phyloP scores from a whole-genome alignment of 129 eudicot species.

The Mikania micrantha region DNA sequence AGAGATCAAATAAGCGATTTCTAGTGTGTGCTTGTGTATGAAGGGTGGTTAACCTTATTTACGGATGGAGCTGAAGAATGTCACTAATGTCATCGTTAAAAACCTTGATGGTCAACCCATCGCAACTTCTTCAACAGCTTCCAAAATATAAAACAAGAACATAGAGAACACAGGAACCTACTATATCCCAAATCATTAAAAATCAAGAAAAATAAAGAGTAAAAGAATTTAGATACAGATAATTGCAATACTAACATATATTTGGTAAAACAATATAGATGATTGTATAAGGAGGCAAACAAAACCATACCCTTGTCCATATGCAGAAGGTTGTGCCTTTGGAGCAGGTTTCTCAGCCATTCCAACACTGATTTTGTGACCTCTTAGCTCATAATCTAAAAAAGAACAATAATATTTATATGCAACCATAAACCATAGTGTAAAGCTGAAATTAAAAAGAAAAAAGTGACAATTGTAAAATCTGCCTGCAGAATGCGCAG shows the following conservation, averaged over 20 bases:
- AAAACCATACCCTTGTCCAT: slow-evolving; percentile 47
- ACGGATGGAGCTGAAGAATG: no score
- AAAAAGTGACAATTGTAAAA: slow-evolving; percentile 62
- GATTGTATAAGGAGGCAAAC: neutral
- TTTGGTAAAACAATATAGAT: neutral
- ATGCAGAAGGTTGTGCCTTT: slow-evolving; percentile 57
- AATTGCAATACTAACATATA: neutral
- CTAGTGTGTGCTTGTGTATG: no score
- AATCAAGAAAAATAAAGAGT: neutral
- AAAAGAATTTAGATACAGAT: slow-evolving; percentile 4
- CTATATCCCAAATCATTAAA: no score
- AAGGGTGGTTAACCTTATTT: no score
- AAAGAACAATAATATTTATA: neutral
- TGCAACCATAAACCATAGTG: neutral
- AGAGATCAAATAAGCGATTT: no score
- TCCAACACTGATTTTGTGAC: slow-evolving; percentile 67
- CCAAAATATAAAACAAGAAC: no score
- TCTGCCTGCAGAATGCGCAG: slow-evolving; percentile 97
- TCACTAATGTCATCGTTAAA: no score
- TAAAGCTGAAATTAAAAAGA: neutral
- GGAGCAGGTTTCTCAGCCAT: slow-evolving; percentile 99
- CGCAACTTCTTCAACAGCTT: no score
- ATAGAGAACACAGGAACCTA: no score
- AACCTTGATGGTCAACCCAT: no score
- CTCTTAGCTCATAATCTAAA: slow-evolving; percentile 78